Evolutionary conservation across 75 land plant genomes (phyloP), one percentile per base, ranked within the genome.

Genomic region (Pseudotsuga menziesii): DNA sequence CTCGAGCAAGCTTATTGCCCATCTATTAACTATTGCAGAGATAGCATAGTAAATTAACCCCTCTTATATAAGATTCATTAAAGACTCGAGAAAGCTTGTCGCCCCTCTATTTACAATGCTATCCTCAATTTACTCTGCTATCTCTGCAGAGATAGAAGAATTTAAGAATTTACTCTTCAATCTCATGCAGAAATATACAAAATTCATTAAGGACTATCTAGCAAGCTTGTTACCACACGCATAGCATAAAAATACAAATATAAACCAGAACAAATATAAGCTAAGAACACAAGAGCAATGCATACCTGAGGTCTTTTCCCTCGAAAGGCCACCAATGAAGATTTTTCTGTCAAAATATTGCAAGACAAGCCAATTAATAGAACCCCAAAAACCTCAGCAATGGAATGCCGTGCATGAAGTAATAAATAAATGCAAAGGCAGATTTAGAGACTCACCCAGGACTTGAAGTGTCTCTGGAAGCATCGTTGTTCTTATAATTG

Each of bases 301-400:
- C 74, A 29, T 79, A 85, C 87, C 87, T 85, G 81, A 75, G 16
- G 85, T 83, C 17, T 78, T 83, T 48, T 83, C 87, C 81, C 81
- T 78, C 58, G 87, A 63, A 17, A 85, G 67, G 56, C 87, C 87
- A 23, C 87, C 87, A 75, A 85, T 79, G 58, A 85, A 85, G 27
- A 85, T 83, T 60, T 85, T 85, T 56, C 87, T 76, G 77, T 11
- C 7, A 69, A n/a, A 2, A 69, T n/a, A n/a, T 48, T 9, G 54
- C 54, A 48, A 9, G 54, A 9, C 11, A 60, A 60, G 9, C 22
- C 3, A 60, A 20, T 22, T 17, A 19, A 20, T 9, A 16, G 3
- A 67, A 67, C 4, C 48, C 22, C 11, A 44, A 22, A n/a, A 17
- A 19, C 19, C 2, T 48, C 12, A 19, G 20, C 4, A 8, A 22